Evolutionary conservation across 768 basidiomycete species (phyloP).

Genomic region (Phylloporus rhodoxanthus): DNA sequence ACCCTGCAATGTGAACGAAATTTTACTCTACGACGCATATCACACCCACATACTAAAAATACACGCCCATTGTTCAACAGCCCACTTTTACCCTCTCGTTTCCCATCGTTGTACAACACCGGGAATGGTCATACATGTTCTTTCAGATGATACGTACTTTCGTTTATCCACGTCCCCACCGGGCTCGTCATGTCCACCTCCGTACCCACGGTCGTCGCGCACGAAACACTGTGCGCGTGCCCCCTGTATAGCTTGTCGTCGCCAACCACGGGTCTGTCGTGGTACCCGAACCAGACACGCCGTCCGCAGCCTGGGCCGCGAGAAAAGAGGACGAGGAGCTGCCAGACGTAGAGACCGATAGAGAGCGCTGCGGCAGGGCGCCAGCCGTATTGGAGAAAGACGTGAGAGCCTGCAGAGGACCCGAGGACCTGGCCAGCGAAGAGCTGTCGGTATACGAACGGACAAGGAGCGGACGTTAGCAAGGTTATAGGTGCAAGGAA

Average conservation of each 20-base stretch:
- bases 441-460: slow-evolving; percentile 13
- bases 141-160: neutral
- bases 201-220: neutral
- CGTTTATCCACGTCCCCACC: neutral
- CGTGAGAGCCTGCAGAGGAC: slow-evolving; percentile 36
- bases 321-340: slow-evolving; percentile 31
- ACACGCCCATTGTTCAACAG: neutral
- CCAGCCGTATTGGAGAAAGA: slow-evolving; percentile 41
- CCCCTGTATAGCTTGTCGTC: neutral
- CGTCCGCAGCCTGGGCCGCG: slow-evolving; percentile 36
- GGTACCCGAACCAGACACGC: slow-evolving; percentile 53
- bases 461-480: neutral
- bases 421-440: slow-evolving; percentile 39
- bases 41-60: neutral
- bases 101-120: neutral
- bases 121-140: neutral
- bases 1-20: no score
- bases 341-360: slow-evolving; percentile 32
- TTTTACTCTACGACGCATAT: neutral
- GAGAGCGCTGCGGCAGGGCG: slow-evolving; percentile 29
- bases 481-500: neutral
- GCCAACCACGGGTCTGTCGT: slow-evolving; percentile 11
- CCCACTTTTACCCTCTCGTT: neutral
- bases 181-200: neutral
- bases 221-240: neutral